Evolutionary conservation across 306 rosid genomes (phyloP), one percentile per base, ranked within the genome.

Genomic region (Trifolium pratense): DNA sequence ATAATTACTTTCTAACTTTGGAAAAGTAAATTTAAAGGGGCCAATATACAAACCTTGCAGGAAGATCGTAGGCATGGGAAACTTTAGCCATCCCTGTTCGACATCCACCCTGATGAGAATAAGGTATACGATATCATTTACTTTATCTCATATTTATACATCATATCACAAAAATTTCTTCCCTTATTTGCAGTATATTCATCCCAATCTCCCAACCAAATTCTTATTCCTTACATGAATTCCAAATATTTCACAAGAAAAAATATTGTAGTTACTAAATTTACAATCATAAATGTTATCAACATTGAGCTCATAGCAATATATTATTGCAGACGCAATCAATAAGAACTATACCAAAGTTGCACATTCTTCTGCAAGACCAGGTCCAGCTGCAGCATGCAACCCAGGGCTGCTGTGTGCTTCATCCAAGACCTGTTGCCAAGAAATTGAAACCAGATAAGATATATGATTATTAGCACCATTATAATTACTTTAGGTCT

Each of bases 321-420:
- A 75, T 23, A 53, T 13, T 74, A 69, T 39, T 36, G 5, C 57
- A n/a, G 37, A 78, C 78, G 26, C 58, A 75, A 60, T 52, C 55
- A 74, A 55, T 58, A 61, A 65, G 55, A 79, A 60, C 78, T 25
- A 56, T 87, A 95, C 99, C 97, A 90, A 75, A 68, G 96, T 64
- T 52, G 91, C 90, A 81, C 97, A 95, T 85, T 95, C 99, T 87
- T 95, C 99, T 20, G 88, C 88, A 82, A 95, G 97, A 79, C 92
- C 96, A 75, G 97, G 97, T 86, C 99, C 99, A 77, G 99, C 96
- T 15, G 97, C 97, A 62, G 96, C 91, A 84, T 90, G 97, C 86
- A 91, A 73, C 20, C 97, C 99, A 25, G 92, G 85, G 83, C 97
- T 95, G 83, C 99, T 91, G 83, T 91, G 96, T 74, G 89, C 91